Percentiles rank a stretch among this genome's conserved stretches.
These are phyloP conservation scores for Bretschneidera sinensis DNA, from an alignment of 345 rosid genomes.

Conservation along the genomic window DNA sequence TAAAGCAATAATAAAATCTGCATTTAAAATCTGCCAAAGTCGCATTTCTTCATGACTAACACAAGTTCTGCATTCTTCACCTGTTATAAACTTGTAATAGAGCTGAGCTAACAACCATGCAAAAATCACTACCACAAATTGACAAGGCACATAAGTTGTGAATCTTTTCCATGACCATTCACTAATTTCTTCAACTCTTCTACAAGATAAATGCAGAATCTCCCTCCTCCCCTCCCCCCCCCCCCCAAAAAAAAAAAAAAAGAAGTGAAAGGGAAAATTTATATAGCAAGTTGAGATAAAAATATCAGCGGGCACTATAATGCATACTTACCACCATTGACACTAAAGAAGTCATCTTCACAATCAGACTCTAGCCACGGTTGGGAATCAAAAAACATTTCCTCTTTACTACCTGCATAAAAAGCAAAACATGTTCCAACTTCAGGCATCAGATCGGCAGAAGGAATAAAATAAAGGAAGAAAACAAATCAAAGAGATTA, in stretches of 20 bases:
- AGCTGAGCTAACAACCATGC: background rate
- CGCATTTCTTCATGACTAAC: background rate
- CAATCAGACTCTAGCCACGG: slow-evolving; percentile 81
- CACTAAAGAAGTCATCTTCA: slow-evolving; percentile 91
- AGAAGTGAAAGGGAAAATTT: background rate
- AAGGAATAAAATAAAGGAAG: background rate
- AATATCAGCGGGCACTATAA: background rate
- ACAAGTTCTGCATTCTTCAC: background rate
- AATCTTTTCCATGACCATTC: background rate
- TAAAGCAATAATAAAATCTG: background rate
- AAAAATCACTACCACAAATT: background rate
- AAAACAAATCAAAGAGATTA: background rate
- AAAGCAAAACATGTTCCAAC: background rate
- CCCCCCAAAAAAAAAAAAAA: background rate
- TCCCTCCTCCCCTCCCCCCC: no score
- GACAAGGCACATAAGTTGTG: background rate
- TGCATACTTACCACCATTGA: slow-evolving; percentile 67
- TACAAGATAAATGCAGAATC: no score
- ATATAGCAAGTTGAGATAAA: background rate
- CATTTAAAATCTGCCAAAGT: no score
- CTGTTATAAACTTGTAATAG: background rate
- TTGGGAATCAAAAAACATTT: slow-evolving; percentile 74
- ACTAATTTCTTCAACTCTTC: no score
- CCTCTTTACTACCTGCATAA: slow-evolving; percentile 78
- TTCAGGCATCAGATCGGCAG: background rate